A percentile compares a stretch with the other conserved stretches of the same genome.
phyloP scores from a whole-genome alignment of 768 basidiomycete genomes.

The Ephemerocybe angulata region DNA sequence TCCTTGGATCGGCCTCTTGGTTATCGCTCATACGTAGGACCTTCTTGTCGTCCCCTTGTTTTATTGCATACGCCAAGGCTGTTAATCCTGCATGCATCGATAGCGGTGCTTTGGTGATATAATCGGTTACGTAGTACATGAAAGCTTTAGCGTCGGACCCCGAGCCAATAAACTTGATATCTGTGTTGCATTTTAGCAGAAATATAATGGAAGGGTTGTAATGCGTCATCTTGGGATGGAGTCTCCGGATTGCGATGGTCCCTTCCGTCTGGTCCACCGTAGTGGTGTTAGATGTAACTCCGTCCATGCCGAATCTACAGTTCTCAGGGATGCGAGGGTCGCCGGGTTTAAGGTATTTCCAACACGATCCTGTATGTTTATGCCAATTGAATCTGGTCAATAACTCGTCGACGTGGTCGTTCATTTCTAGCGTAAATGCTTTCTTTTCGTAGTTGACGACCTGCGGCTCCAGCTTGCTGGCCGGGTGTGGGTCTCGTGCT shows the following conservation, averaged over 20 bases:
- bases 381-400: constrained; percentile 6
- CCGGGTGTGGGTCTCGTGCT: constrained; percentile 10
- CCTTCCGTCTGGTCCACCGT: not conserved
- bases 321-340: constrained; percentile 5
- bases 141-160: not conserved
- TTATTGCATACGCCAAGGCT: no score
- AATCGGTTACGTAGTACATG: constrained; percentile 3
- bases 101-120: not conserved
- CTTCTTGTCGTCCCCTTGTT: not conserved
- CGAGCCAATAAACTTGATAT: not conserved
- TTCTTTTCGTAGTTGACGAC: not conserved
- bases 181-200: not conserved
- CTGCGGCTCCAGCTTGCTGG: not conserved
- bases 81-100: not conserved
- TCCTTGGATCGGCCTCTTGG: no score
- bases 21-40: not conserved
- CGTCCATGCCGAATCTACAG: constrained; percentile 5
- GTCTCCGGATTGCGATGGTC: not conserved
- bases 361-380: constrained; percentile 12
- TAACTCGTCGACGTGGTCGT: not conserved
- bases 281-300: not conserved
- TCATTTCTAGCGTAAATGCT: constrained; percentile 6
- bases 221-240: not conserved
- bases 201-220: not conserved
- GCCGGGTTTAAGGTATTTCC: constrained; percentile 12